phyloP scores from a whole-genome alignment of 768 basidiomycete species.

The Lactarius tabidus region DNA sequence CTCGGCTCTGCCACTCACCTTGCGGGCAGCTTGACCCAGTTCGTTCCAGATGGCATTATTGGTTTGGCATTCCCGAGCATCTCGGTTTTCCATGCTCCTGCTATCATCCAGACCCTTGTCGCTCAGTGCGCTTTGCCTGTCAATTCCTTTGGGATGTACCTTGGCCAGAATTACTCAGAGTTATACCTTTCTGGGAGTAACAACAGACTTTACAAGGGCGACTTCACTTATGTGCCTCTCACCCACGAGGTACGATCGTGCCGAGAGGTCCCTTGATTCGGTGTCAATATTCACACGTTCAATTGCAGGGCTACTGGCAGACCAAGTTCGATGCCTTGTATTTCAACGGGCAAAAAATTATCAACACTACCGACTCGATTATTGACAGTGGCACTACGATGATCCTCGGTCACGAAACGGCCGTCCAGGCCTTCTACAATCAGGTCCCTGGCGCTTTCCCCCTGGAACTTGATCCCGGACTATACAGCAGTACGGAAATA shows the following conservation, averaged over 20 bases:
- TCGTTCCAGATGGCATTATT: conserved; percentile 40
- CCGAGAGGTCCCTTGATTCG: background rate
- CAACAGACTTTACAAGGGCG: background rate
- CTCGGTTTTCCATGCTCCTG: conserved; percentile 25
- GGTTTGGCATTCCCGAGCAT: conserved; percentile 37
- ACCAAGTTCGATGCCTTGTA: conserved; percentile 12
- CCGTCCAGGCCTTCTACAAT: conserved; percentile 16
- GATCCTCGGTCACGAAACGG: conserved; percentile 19
- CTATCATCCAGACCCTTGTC: conserved; percentile 42
- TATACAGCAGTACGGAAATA: background rate
- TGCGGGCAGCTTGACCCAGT: conserved; percentile 25
- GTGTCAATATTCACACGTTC: background rate
- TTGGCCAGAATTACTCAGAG: conserved; percentile 34
- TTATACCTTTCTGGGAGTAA: conserved; percentile 15
- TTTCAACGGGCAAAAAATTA: background rate
- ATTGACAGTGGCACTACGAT: conserved; percentile 27
- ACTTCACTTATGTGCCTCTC: conserved; percentile 11
- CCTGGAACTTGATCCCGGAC: background rate
- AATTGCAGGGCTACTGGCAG: conserved; percentile 28
- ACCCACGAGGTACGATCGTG: background rate
- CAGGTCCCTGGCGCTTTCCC: conserved; percentile 12
- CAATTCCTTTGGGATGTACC: conserved; percentile 46
- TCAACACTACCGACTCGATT: conserved; percentile 11
- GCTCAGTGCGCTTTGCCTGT: conserved; percentile 32
- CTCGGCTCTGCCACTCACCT: conserved; percentile 44